Conservation (phyloP, 2,329 filamentous ascomycete genomes). For the Hypoxylon sp. region DNA sequence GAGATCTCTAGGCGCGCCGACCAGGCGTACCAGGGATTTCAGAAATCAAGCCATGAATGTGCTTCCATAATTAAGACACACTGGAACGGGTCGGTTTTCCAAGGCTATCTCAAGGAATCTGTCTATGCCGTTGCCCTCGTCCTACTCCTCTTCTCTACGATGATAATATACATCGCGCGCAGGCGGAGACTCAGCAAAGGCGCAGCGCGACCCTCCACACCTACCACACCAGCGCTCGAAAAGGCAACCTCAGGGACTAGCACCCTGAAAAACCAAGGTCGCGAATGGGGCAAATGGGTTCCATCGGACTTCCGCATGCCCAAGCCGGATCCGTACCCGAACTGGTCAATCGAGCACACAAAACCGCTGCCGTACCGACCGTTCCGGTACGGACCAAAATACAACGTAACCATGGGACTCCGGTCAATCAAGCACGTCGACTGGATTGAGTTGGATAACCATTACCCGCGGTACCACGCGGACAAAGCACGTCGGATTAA, state of each 20-base stretch:
- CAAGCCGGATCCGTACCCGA: slow-evolving; percentile 68
- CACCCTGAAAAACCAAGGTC: slow-evolving; percentile 31
- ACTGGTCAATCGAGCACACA: slow-evolving; percentile 78
- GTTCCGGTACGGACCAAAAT: slow-evolving; percentile 83
- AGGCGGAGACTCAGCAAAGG: slow-evolving; percentile 32
- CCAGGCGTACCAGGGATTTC: slow-evolving; percentile 37
- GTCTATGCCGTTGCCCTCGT: slow-evolving; percentile 36
- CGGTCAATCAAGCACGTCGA: slow-evolving; percentile 78
- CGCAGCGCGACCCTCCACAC: slow-evolving; percentile 43
- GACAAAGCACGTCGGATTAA: slow-evolving; percentile 78
- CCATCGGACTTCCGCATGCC: slow-evolving; percentile 51
- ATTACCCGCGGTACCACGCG: slow-evolving; percentile 80
- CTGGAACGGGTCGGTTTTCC: slow-evolving; percentile 28
- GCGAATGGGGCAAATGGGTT: slow-evolving; percentile 52
- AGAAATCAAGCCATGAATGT: slow-evolving; percentile 34
- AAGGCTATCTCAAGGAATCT: slow-evolving; percentile 23
- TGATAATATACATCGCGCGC: slow-evolving; percentile 40
- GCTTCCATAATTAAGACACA: slow-evolving; percentile 37
- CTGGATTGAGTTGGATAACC: slow-evolving; percentile 89
- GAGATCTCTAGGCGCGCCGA: slow-evolving; percentile 31
- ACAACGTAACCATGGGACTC: slow-evolving; percentile 83
- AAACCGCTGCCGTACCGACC: slow-evolving; percentile 84
- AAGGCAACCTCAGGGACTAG: slow-evolving; percentile 42
- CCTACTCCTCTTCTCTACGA: slow-evolving; percentile 41
- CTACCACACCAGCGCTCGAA: slow-evolving; percentile 48